A percentile compares a stretch with the other conserved stretches of the same genome.
Conservation (phyloP, 2,329 filamentous ascomycete species). For the Exophiala dermatitidis region DNA sequence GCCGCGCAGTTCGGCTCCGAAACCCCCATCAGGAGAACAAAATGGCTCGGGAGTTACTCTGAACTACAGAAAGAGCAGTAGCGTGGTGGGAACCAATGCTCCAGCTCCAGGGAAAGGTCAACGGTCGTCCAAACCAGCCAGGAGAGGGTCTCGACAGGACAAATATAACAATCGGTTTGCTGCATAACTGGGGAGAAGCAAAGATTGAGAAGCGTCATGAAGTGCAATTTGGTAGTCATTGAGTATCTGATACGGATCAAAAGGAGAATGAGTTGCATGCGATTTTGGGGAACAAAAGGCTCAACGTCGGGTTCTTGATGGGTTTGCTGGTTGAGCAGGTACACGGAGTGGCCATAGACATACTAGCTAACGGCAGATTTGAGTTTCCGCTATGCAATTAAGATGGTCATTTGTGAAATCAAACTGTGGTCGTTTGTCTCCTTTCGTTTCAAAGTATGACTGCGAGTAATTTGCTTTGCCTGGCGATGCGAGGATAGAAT, state of each 20-base stretch:
- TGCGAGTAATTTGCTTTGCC: too few relatives aligned
- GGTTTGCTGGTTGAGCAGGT: too few relatives aligned
- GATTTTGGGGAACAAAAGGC: too few relatives aligned
- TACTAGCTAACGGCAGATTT: too few relatives aligned
- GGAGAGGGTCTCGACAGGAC: constrained; percentile 16
- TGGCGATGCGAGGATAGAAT: too few relatives aligned
- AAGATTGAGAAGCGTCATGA: background rate
- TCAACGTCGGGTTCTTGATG: too few relatives aligned
- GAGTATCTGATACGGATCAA: background rate
- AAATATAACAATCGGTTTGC: constrained; percentile 11
- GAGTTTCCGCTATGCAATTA: too few relatives aligned
- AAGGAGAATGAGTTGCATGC: background rate
- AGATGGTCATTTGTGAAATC: too few relatives aligned
- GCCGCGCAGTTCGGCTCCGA: background rate
- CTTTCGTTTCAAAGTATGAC: too few relatives aligned
- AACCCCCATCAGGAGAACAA: constrained; percentile 1
- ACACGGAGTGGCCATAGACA: too few relatives aligned
- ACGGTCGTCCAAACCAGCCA: constrained; percentile 4
- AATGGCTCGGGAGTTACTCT: background rate
- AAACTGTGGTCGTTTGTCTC: too few relatives aligned
- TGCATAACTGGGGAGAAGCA: background rate
- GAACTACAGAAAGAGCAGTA: constrained; percentile 9
- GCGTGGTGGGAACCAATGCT: constrained; percentile 17
- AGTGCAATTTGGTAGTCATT: too few relatives aligned
- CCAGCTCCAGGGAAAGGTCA: constrained; percentile 15